Percentiles rank a stretch among this genome's conserved stretches.
Evolutionary conservation across 208 protist species (phyloP).

Genomic region (Leishmania gerbilli): DNA sequence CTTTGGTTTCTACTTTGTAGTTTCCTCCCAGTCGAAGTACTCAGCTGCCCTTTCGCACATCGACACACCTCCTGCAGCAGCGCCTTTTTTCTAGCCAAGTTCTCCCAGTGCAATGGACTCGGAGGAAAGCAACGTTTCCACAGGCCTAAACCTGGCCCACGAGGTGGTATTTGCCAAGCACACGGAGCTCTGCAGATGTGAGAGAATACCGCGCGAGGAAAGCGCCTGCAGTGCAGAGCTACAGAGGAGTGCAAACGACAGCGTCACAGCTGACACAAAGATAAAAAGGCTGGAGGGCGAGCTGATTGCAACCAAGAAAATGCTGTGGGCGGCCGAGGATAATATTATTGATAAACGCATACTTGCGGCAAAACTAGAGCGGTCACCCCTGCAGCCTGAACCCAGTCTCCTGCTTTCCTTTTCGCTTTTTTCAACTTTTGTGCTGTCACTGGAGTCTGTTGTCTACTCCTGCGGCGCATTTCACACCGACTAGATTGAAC

Average conservation of each 20-base stretch:
- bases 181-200: not conserved
- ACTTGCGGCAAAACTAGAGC: not conserved
- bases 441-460: not conserved
- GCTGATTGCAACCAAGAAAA: not conserved
- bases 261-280: not conserved
- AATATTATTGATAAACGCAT: slow-evolving; percentile 22
- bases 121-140: not conserved
- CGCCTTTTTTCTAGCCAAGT: not conserved
- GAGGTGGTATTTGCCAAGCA: not conserved
- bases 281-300: slow-evolving; percentile 2
- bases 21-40: not conserved
- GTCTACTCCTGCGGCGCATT: not conserved
- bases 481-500: not conserved
- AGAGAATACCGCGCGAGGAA: not conserved
- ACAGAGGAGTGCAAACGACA: not conserved
- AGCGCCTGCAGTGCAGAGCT: not conserved
- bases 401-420: not conserved
- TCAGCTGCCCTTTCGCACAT: not conserved
- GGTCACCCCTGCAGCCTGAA: too few relatives aligned
- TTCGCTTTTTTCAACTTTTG: not conserved
- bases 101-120: not conserved
- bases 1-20: not conserved
- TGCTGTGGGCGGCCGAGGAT: slow-evolving; percentile 20
- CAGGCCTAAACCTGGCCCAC: not conserved
- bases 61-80: not conserved